Conservation (phyloP, 192 early-diverging fungal species). For the Gonapodya prolifera region DNA sequence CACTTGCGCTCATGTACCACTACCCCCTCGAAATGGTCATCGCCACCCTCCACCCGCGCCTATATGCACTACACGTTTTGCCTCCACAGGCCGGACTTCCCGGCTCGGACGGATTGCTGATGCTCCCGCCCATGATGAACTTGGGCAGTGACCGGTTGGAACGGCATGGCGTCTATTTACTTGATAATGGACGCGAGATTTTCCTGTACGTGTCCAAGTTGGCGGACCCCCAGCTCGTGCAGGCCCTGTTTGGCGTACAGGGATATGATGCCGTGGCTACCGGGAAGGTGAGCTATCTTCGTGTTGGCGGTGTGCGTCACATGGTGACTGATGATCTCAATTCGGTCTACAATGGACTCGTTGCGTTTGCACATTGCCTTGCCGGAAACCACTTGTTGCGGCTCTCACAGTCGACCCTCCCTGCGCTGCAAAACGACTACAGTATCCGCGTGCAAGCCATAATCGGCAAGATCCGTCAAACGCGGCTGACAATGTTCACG, state of each 20-base stretch:
- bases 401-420: conserved; percentile 44
- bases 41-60: conserved; percentile 55
- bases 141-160: conserved; percentile 73
- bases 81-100: conserved; percentile 19
- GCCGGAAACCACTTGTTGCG: too few species aligned
- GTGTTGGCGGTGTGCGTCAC: too few species aligned
- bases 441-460: conserved; percentile 62
- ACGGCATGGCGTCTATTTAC: conserved; percentile 71
- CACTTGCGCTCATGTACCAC: conserved; percentile 69
- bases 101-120: conserved; percentile 33
- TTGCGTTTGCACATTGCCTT: too few species aligned
- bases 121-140: conserved; percentile 67
- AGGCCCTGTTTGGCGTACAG: conserved; percentile 63
- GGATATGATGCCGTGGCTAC: conserved; percentile 62
- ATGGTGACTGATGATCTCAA: neutral
- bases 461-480: conserved; percentile 54
- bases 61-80: conserved; percentile 78
- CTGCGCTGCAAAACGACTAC: conserved; percentile 52
- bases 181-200: conserved; percentile 70
- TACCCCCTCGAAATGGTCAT: conserved; percentile 65
- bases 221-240: conserved; percentile 58
- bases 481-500: conserved; percentile 45
- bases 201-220: conserved; percentile 82
- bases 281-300: conserved; percentile 55
- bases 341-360: neutral